Base-by-base conservation (phyloP, 2,329 filamentous ascomycete genomes). In the Colletotrichum agaves region DNA sequence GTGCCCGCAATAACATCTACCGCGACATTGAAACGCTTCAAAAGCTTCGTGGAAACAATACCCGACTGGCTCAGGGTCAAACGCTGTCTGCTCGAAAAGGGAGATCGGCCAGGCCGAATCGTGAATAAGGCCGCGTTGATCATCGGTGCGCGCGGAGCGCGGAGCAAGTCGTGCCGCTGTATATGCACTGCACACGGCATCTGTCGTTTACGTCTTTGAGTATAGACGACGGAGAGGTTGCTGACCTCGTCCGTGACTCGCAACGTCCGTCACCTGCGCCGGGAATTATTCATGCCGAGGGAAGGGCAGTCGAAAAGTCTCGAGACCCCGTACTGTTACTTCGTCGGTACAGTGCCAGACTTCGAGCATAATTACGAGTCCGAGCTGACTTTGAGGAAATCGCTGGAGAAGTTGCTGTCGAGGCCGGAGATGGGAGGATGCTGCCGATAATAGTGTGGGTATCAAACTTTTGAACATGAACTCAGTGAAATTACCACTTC, bases 11-110 rank as follows among this genome's bases (percentile, higher is more conserved):
- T 63, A 77, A 77, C 53, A 72, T 79, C 15, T 78, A 79, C 67
- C 68, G 70, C 27, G 52, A 71, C 5, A 72, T 73, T 8, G 33
- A 56, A 1, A 66, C 75, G 21, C 35, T 61, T 5, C 70, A 73
- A 4, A 70, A 63, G 10, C 70, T 82, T 0, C 69, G 72, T 7
- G 81, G 80, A 2, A 79, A 78, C 6, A 83, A 83, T 66, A 83
- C 80, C 80, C 2, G 81, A 83, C 67, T 82, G 80, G 80, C 69
- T 75, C 1, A 80, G 81, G 2, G 77, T 83, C 59, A 75, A 75
- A 43, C 77, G 74, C 4, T 81, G 77, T 62, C 69, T 82, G 12
- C 63, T 74, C 50, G 49, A 33, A 27, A 62, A 68, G 33, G 69
- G 69, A 52, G 64, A 70, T 33, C 37, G 53, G 7, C 61, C 49